Conservation (phyloP, 805 yeast genomes). For the Yamadazyma phyllophila region DNA sequence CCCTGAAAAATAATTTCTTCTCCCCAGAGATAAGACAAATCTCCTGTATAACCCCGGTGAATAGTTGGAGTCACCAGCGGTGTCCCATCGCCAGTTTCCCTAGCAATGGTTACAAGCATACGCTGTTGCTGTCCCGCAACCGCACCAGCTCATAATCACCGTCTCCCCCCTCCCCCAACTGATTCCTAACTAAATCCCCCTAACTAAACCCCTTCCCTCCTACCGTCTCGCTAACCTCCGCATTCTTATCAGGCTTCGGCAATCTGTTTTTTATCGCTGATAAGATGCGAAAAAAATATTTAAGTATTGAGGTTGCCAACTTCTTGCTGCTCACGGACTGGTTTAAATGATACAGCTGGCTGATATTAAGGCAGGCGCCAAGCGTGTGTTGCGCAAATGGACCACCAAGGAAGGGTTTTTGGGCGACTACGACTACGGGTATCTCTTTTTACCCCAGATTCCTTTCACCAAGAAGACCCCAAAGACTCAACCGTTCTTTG, state of each 20-base stretch:
- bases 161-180: no score
- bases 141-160: no score
- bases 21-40: no score
- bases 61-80: no score
- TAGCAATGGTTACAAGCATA: no score
- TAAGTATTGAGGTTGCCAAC: not conserved
- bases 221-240: not conserved
- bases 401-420: conserved; percentile 77
- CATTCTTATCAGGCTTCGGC: not conserved
- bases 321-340: no score
- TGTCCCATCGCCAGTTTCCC: no score
- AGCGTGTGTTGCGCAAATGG: conserved; percentile 40
- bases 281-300: not conserved
- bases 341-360: not conserved
- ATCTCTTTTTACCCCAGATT: conserved; percentile 74
- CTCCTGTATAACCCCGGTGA: no score
- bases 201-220: no score
- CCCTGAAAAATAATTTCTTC: no score
- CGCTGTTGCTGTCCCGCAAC: no score
- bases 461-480: conserved; percentile 56
- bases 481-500: conserved; percentile 77
- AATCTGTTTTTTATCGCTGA: not conserved
- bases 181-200: no score
- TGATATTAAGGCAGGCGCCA: conserved; percentile 14
- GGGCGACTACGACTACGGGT: conserved; percentile 85